Evolutionary conservation across 2,329 filamentous ascomycete species (phyloP).

Genomic region (Blastomyces percursus): DNA sequence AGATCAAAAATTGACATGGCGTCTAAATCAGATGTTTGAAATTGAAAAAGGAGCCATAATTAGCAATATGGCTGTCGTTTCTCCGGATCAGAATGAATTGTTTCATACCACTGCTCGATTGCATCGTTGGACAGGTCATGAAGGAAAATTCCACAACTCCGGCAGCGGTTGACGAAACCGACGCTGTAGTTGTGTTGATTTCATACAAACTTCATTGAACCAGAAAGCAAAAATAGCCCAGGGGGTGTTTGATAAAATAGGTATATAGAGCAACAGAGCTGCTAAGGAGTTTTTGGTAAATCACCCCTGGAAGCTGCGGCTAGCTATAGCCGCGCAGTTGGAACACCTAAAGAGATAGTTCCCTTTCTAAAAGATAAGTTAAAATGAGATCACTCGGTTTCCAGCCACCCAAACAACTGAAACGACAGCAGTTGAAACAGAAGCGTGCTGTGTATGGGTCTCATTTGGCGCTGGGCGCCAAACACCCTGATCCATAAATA

Average conservation of each 20-base stretch:
- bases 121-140: neutral
- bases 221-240: neutral
- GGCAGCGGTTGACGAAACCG: slow-evolving; percentile 3
- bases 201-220: neutral
- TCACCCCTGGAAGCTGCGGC: neutral
- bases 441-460: neutral
- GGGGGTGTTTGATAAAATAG: neutral
- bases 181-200: neutral
- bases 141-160: neutral
- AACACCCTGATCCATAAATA: neutral
- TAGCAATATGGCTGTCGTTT: neutral
- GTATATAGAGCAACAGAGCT: neutral
- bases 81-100: neutral
- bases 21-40: neutral
- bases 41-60: neutral
- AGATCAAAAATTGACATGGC: neutral
- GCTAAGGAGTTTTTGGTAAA: neutral
- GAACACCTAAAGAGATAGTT: neutral
- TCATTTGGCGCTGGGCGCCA: neutral
- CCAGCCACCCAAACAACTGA: neutral
- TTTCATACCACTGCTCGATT: neutral
- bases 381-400: neutral
- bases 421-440: neutral
- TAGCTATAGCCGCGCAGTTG: neutral
- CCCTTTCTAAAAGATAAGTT: neutral